These are phyloP conservation scores for Hyaloscypha finlandica DNA, from an alignment of 495 filamentous ascomycete species.

Conservation along the genomic window DNA sequence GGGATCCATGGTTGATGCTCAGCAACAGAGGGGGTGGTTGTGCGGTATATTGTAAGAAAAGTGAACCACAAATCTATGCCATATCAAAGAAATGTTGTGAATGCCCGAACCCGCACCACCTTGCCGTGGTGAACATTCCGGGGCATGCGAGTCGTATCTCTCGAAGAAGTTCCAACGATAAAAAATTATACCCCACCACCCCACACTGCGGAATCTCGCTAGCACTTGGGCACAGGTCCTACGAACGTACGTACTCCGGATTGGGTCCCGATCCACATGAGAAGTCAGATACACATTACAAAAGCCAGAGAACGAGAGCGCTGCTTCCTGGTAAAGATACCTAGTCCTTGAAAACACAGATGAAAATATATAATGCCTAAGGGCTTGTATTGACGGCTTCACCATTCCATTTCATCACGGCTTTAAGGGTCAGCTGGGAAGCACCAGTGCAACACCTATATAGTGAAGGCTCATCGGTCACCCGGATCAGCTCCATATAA, in stretches of 20 bases:
- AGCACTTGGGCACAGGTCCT: background rate
- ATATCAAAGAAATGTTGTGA: constrained; percentile 12
- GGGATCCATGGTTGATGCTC: constrained; percentile 13
- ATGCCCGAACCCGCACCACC: background rate
- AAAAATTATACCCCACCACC: constrained; percentile 2
- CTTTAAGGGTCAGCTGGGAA: too few relatives aligned
- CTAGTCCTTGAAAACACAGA: too few relatives aligned
- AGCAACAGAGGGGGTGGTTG: background rate
- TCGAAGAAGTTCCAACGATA: background rate
- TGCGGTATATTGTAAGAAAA: constrained; percentile 5
- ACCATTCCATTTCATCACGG: too few relatives aligned
- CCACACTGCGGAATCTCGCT: constrained; percentile 5
- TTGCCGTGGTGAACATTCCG: background rate
- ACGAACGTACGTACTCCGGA: background rate
- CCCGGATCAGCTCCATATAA: too few relatives aligned
- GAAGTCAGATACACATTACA: too few relatives aligned
- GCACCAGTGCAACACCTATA: too few relatives aligned
- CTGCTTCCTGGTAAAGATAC: too few relatives aligned
- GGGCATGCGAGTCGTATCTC: background rate
- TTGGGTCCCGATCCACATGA: too few relatives aligned
- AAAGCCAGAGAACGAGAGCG: too few relatives aligned
- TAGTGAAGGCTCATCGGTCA: too few relatives aligned
- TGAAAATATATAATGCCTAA: too few relatives aligned
- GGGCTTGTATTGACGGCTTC: too few relatives aligned
- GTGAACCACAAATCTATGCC: constrained; percentile 7